phyloP scores from a whole-genome alignment of 2,329 filamentous ascomycete genomes.

The Rutstroemia sp. region DNA sequence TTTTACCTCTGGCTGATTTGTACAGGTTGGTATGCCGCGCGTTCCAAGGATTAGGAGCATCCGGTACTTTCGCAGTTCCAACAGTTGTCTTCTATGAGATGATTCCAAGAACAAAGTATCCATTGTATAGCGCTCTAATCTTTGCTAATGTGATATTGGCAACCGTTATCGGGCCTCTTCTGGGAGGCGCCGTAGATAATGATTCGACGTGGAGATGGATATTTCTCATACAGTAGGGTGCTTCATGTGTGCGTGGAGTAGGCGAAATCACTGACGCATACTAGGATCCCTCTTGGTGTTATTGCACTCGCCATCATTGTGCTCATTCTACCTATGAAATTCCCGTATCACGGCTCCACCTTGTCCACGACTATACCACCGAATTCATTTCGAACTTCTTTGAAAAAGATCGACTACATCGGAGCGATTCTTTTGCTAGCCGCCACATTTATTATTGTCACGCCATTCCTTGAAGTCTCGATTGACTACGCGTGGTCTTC shows the following conservation, averaged over 20 bases:
- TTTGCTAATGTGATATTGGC: conserved; percentile 11
- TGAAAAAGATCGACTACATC: not conserved
- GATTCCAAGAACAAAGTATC: not conserved
- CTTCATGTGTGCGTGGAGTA: not conserved
- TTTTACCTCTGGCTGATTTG: not conserved
- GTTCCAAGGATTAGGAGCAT: conserved; percentile 38
- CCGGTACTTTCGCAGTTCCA: conserved; percentile 33
- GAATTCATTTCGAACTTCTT: not conserved
- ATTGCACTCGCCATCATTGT: not conserved
- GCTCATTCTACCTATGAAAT: not conserved
- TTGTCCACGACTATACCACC: not conserved
- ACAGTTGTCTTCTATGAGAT: not conserved
- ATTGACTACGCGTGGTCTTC: not conserved
- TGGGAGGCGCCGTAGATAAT: conserved; percentile 28
- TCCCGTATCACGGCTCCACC: not conserved
- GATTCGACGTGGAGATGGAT: conserved; percentile 31
- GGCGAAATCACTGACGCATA: not conserved
- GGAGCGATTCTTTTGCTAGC: not conserved
- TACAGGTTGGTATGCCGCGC: conserved; percentile 13
- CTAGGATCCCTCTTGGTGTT: not conserved
- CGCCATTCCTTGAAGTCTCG: not conserved
- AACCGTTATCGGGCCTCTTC: conserved; percentile 22
- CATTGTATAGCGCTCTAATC: conserved; percentile 22
- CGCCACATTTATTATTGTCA: not conserved
- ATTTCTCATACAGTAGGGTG: not conserved